A percentile compares a stretch with the other conserved stretches of the same genome.
Conservation (phyloP, 202 grass and related monocot species). For the Zizania palustris region DNA sequence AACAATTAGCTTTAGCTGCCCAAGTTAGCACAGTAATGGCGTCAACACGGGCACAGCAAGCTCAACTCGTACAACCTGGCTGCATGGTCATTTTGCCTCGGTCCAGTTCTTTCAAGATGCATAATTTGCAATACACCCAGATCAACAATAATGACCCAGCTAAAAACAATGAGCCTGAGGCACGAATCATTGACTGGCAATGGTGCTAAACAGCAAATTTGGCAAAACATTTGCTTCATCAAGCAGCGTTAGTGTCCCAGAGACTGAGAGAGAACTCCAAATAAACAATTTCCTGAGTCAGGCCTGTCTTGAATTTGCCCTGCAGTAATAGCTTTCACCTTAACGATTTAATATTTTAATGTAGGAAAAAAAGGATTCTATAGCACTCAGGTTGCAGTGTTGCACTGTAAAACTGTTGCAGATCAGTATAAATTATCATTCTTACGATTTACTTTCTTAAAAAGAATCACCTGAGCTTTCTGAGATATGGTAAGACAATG, state of each 20-base stretch:
- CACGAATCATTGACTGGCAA: not conserved
- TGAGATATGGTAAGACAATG: not conserved
- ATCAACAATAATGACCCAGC: not conserved
- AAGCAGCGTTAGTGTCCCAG: not conserved
- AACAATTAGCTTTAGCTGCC: not conserved
- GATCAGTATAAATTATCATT: not conserved
- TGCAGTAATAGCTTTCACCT: constrained; percentile 12
- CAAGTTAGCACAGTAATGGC: not conserved
- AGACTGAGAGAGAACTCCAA: not conserved
- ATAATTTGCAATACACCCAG: not conserved
- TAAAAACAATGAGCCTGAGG: not conserved
- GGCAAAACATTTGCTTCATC: not conserved
- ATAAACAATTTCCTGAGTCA: not conserved
- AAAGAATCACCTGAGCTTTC: not conserved
- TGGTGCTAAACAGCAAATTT: not conserved
- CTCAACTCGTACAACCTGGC: not conserved
- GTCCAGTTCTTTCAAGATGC: not conserved
- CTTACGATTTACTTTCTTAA: not conserved
- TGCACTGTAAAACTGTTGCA: not conserved
- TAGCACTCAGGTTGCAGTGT: not conserved
- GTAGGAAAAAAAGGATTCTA: not conserved
- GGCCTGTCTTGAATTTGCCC: not conserved
- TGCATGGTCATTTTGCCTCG: not conserved
- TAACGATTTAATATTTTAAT: not conserved
- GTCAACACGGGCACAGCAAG: not conserved